Evolutionary conservation across 1,139 yeast genomes (phyloP).

Genomic region (Nakaseomyces glabratus): DNA sequence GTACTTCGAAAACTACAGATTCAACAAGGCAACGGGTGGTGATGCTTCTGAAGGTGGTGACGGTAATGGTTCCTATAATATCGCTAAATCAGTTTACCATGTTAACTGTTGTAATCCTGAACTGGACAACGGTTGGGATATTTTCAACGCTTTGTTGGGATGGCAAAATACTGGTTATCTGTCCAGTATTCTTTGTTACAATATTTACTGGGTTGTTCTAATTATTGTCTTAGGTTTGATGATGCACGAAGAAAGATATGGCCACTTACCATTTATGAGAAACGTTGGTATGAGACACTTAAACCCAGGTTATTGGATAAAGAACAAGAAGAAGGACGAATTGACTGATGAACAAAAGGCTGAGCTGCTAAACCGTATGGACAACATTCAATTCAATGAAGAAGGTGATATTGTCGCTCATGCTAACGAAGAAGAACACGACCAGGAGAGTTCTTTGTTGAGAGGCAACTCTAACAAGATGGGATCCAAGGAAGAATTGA

Average conservation of each 20-base stretch:
- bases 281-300: conserved; percentile 44
- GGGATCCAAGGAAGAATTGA: background rate
- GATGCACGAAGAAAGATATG: conserved; percentile 62
- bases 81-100: conserved; percentile 74
- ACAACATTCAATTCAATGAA: conserved; percentile 31
- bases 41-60: conserved; percentile 84
- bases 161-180: conserved; percentile 92
- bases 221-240: conserved; percentile 48
- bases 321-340: conserved; percentile 56
- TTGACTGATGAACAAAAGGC: conserved; percentile 45
- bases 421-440: conserved; percentile 4
- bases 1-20: conserved; percentile 65
- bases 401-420: conserved; percentile 24
- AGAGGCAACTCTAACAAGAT: conserved; percentile 1
- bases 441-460: background rate
- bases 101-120: conserved; percentile 92
- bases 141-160: conserved; percentile 76
- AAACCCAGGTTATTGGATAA: conserved; percentile 66
- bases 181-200: conserved; percentile 78
- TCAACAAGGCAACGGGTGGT: conserved; percentile 62
- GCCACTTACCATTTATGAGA: conserved; percentile 54
- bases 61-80: conserved; percentile 88
- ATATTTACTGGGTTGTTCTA: conserved; percentile 68
- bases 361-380: conserved; percentile 43
- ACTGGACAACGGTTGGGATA: conserved; percentile 85